Base-by-base conservation (phyloP, 1,139 yeast genomes). In the Trichomonascaceae sp. region DNA sequence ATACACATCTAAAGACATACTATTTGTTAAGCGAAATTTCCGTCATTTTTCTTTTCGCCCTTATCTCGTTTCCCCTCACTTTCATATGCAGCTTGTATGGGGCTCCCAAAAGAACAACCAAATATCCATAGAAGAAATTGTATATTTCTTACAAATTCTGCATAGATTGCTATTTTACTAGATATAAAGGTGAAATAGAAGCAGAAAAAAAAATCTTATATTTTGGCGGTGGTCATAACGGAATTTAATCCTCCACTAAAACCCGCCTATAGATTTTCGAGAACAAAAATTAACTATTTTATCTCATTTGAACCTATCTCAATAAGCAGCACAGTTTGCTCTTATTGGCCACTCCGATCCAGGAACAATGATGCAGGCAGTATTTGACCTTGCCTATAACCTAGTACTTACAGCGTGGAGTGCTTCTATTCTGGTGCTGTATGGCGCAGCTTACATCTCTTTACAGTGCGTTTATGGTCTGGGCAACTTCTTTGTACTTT, bases 401-500 rank as follows among this genome's bases (percentile, higher is more conserved):
- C 43, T 48, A 38, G 20, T 41, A 2, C 36, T 48, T 12, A 39
- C 50, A 8, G 36, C 24, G 7, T 48, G 44, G 45, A 48, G 43
- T 15, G 22, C 43, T 20, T 22, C 45, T 6, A 43, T 48, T 1
- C 45, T 48, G 13, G 45, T 24, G 15, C 15, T 22, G 15, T 48
- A 48, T 17, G 19, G 45, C n/a, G 27, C 39, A n/a, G 38, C 43
- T n/a, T 17, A 30, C 17, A 44, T 30, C 4, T 9, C 24, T 10
- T n/a, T 48, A 18, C 20, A 19, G 5, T 41, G 36, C 15, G 36
- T 19, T 30, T 24, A 39, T 36, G 24, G 50, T 9, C 36, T 41
- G 12, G 20, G 32, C 22, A 19, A 27, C 18, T 48, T 39, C 45
- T 27, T 20, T n/a, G 45, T 47, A 19, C 36, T 53, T 6, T 27